Percentiles rank a stretch among this genome's conserved stretches.
These are phyloP conservation scores for Stagonosporopsis vannaccii DNA, from an alignment of 2,329 filamentous ascomycete genomes.

Conservation along the genomic window DNA sequence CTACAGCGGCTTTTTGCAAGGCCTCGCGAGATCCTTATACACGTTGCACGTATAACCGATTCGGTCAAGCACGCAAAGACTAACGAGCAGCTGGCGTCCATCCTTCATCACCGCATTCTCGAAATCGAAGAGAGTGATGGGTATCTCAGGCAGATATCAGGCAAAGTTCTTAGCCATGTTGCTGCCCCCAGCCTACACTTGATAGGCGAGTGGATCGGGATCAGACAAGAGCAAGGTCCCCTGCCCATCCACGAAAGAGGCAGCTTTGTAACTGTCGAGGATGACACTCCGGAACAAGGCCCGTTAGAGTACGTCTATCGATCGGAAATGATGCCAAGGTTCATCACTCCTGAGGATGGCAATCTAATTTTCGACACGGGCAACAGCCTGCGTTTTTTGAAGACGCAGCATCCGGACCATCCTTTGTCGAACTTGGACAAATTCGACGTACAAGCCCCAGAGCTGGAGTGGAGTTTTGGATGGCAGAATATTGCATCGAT, in stretches of 20 bases:
- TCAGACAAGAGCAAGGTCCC: slow-evolving; percentile 54
- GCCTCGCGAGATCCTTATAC: slow-evolving; percentile 61
- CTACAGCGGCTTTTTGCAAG: slow-evolving; percentile 52
- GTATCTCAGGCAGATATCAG: slow-evolving; percentile 69
- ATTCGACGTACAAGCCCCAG: slow-evolving; percentile 61
- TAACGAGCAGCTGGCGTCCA: slow-evolving; percentile 49
- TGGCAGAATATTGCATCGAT: slow-evolving; percentile 73
- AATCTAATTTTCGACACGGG: slow-evolving; percentile 80
- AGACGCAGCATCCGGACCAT: slow-evolving; percentile 73
- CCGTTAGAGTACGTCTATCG: slow-evolving; percentile 68
- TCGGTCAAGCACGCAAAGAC: slow-evolving; percentile 53
- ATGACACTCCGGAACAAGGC: slow-evolving; percentile 30
- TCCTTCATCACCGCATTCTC: slow-evolving; percentile 47
- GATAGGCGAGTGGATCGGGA: slow-evolving; percentile 77
- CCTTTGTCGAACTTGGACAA: slow-evolving; percentile 66
- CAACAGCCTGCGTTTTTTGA: slow-evolving; percentile 75
- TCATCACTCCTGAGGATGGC: slow-evolving; percentile 74
- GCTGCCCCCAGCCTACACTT: slow-evolving; percentile 72
- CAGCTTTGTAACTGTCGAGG: slow-evolving; percentile 41
- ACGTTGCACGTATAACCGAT: slow-evolving; percentile 60
- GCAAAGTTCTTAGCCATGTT: slow-evolving; percentile 70
- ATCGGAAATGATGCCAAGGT: slow-evolving; percentile 71
- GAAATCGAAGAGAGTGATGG: slow-evolving; percentile 68
- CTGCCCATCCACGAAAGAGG: slow-evolving; percentile 36
- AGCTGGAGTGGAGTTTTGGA: slow-evolving; percentile 72